Evolutionary conservation across 768 basidiomycete genomes (phyloP).

Genomic region (Rhodocollybia butyracea): DNA sequence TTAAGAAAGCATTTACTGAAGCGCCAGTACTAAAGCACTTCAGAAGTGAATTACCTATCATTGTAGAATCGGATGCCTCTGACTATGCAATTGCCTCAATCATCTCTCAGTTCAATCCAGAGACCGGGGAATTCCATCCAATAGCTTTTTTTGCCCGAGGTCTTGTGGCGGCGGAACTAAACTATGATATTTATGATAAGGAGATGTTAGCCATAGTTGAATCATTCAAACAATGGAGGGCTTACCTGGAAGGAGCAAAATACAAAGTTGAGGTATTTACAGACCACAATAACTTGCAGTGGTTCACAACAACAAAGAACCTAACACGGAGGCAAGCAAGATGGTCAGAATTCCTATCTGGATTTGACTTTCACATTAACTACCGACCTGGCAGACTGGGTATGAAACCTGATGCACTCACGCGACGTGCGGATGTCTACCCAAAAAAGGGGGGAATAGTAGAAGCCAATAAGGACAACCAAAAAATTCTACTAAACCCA

Average conservation of each 20-base stretch:
- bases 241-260: background rate
- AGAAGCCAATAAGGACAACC: no score
- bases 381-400: background rate
- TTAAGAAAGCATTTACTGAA: background rate
- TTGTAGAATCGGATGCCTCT: slow-evolving; percentile 6
- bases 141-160: slow-evolving; percentile 19
- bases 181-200: slow-evolving; percentile 20
- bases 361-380: background rate
- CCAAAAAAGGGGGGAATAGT: no score
- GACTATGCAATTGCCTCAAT: slow-evolving; percentile 12
- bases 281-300: no score
- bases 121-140: slow-evolving; percentile 15
- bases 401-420: background rate
- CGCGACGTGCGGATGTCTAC: no score
- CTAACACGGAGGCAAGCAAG: no score
- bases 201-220: slow-evolving; percentile 32
- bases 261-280: no score
- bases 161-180: slow-evolving; percentile 19
- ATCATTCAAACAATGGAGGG: background rate
- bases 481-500: no score
- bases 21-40: background rate
- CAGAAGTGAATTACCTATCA: background rate
- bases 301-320: no score
- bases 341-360: no score
- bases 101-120: slow-evolving; percentile 5